Evolutionary conservation across 2,329 filamentous ascomycete genomes (phyloP).

Genomic region (Stachybotrys elegans): DNA sequence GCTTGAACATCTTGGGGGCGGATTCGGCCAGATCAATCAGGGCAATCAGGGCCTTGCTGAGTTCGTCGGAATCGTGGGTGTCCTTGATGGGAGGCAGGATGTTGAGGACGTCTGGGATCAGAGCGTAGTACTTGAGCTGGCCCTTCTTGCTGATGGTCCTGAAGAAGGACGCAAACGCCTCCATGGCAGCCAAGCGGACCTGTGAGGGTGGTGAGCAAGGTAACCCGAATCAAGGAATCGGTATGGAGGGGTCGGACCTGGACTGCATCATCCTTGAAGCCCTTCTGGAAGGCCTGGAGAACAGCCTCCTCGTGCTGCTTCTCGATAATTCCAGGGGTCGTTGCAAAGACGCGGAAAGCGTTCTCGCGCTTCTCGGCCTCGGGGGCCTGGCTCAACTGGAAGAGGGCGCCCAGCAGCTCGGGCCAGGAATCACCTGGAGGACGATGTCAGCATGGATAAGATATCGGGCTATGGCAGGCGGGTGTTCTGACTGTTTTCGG

Average conservation of each 20-base stretch:
- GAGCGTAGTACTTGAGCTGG: slow-evolving; percentile 79
- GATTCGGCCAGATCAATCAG: slow-evolving; percentile 92
- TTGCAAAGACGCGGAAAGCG: slow-evolving; percentile 91
- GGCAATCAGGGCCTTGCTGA: slow-evolving; percentile 83
- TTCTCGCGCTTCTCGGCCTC: slow-evolving; percentile 84
- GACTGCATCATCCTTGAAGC: slow-evolving; percentile 84
- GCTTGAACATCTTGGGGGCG: slow-evolving; percentile 97
- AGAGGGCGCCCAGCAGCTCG: slow-evolving; percentile 79
- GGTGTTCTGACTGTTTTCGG: slow-evolving; percentile 69
- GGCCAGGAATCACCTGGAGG: slow-evolving; percentile 75
- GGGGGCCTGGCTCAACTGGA: slow-evolving; percentile 82
- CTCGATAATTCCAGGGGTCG: slow-evolving; percentile 92
- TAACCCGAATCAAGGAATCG: slow-evolving; percentile 6
- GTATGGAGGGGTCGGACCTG: slow-evolving; percentile 46
- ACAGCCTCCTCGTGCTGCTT: slow-evolving; percentile 93
- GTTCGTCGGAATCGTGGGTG: slow-evolving; percentile 79
- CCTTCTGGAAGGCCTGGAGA: slow-evolving; percentile 78
- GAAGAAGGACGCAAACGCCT: slow-evolving; percentile 96
- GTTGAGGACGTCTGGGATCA: slow-evolving; percentile 89
- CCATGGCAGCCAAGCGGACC: slow-evolving; percentile 91
- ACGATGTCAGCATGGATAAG: slow-evolving; percentile 3
- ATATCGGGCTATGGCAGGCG: not conserved
- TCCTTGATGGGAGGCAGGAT: slow-evolving; percentile 94
- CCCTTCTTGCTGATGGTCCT: slow-evolving; percentile 81
- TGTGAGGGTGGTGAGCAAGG: slow-evolving; percentile 27